phyloP scores from a whole-genome alignment of 345 rosid genomes.

The Physaria fendleri region DNA sequence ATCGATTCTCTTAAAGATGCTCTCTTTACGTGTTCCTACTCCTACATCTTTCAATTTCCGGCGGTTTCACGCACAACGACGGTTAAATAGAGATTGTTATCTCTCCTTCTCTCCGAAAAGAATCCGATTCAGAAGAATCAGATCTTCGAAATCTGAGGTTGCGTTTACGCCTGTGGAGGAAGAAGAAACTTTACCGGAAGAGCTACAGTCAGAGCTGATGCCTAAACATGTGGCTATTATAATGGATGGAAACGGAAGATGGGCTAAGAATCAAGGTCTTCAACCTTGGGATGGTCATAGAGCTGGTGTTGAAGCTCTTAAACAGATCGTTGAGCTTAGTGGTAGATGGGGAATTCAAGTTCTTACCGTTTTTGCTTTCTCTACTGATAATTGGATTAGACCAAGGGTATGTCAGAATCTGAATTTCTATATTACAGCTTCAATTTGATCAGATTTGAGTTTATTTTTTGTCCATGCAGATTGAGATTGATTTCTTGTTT shows the following conservation, averaged over 20 bases:
- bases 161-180: background rate
- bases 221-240: constrained; percentile 79
- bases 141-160: constrained; percentile 25
- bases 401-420: constrained; percentile 40
- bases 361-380: constrained; percentile 79
- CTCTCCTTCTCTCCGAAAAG: background rate
- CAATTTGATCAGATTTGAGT: background rate
- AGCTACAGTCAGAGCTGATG: constrained; percentile 42
- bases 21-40: constrained; percentile 26
- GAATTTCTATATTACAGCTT: background rate
- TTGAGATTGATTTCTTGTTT: constrained; percentile 64
- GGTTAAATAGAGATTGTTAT: constrained; percentile 5
- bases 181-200: constrained; percentile 41
- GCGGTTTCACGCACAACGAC: background rate
- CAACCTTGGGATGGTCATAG: constrained; percentile 52
- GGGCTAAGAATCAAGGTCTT: constrained; percentile 56
- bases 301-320: constrained; percentile 56
- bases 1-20: background rate
- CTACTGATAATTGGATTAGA: constrained; percentile 69
- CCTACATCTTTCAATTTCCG: constrained; percentile 8
- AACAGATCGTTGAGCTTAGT: constrained; percentile 46
- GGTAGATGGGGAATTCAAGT: constrained; percentile 60
- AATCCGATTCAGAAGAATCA: constrained; percentile 1
- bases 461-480: constrained; percentile 32
- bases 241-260: constrained; percentile 80